Conservation (phyloP, 352 stramenopile genomes). For the Halophytophthora polymorphica region DNA sequence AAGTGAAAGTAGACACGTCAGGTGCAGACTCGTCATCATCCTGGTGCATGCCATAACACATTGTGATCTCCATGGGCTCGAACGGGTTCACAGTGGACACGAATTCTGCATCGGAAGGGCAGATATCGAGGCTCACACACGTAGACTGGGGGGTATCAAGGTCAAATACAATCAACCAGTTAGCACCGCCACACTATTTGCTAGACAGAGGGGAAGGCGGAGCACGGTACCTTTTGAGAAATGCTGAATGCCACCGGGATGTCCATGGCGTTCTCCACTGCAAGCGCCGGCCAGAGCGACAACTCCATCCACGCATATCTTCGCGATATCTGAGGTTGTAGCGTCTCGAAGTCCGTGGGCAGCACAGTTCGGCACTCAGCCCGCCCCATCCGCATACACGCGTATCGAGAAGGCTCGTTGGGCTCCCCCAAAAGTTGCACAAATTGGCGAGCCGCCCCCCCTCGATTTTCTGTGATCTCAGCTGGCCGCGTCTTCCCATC, state of each 20-base stretch:
- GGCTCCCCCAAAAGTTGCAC: conserved; percentile 12
- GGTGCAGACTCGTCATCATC: not conserved
- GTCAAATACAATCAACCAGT: conserved; percentile 7
- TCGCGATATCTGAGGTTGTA: conserved; percentile 33
- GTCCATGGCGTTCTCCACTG: conserved; percentile 37
- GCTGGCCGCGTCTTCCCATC: conserved; percentile 11
- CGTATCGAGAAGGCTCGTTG: conserved; percentile 24
- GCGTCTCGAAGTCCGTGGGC: conserved; percentile 44
- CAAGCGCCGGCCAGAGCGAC: conserved; percentile 42
- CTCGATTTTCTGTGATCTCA: conserved; percentile 1
- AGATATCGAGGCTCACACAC: conserved; percentile 17
- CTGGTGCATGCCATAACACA: conserved; percentile 14
- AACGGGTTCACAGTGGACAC: conserved; percentile 44
- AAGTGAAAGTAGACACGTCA: conserved; percentile 12
- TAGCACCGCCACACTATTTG: conserved; percentile 5
- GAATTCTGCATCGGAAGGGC: conserved; percentile 12
- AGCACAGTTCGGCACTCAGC: conserved; percentile 35
- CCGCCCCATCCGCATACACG: conserved; percentile 33
- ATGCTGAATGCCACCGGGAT: conserved; percentile 28
- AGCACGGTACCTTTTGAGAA: conserved; percentile 32
- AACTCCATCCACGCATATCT: conserved; percentile 56
- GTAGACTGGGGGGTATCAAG: conserved; percentile 8
- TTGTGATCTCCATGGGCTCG: conserved; percentile 16
- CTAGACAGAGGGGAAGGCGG: not conserved
- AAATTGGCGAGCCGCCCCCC: conserved; percentile 25